Percentiles rank a stretch among this genome's conserved stretches.
These are phyloP conservation scores for Fusarium continuum DNA, from an alignment of 2,329 filamentous ascomycete species.

Conservation along the genomic window DNA sequence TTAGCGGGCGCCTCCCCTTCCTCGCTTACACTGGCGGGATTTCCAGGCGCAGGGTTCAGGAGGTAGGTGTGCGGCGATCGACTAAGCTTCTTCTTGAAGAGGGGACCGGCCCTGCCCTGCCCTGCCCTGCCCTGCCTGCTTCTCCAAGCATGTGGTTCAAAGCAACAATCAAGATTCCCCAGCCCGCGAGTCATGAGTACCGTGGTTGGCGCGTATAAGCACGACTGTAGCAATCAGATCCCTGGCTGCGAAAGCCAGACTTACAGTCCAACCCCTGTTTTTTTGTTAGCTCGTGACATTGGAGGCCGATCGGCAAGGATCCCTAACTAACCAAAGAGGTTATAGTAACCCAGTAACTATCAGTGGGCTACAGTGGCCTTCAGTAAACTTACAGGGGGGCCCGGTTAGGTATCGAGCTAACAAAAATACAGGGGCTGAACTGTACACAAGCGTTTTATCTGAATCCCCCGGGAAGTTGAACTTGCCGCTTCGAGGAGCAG, in stretches of 20 bases:
- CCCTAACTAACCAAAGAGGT: too few species aligned
- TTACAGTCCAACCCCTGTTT: too few species aligned
- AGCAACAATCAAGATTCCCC: slow-evolving; percentile 30
- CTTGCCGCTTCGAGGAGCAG: slow-evolving; percentile 10
- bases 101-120: slow-evolving; percentile 31
- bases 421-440: too few species aligned
- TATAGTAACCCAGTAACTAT: too few species aligned
- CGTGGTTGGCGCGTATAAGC: slow-evolving; percentile 21
- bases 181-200: slow-evolving; percentile 25
- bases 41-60: slow-evolving; percentile 34
- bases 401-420: too few species aligned
- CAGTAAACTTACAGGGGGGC: too few species aligned
- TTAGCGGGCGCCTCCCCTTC: slow-evolving; percentile 45
- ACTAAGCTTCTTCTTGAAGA: slow-evolving; percentile 39
- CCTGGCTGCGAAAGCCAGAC: slow-evolving; percentile 2
- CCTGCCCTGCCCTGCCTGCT: slow-evolving; percentile 12
- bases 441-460: slow-evolving; percentile 23
- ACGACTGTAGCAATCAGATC: slow-evolving; percentile 6
- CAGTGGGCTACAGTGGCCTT: too few species aligned
- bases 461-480: background rate
- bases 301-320: too few species aligned
- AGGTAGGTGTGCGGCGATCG: slow-evolving; percentile 37
- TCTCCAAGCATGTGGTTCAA: slow-evolving; percentile 25
- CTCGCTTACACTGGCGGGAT: slow-evolving; percentile 44
- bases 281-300: too few species aligned